phyloP scores from a whole-genome alignment of 164 flowering plant genomes.

The Pachysandra terminalis region DNA sequence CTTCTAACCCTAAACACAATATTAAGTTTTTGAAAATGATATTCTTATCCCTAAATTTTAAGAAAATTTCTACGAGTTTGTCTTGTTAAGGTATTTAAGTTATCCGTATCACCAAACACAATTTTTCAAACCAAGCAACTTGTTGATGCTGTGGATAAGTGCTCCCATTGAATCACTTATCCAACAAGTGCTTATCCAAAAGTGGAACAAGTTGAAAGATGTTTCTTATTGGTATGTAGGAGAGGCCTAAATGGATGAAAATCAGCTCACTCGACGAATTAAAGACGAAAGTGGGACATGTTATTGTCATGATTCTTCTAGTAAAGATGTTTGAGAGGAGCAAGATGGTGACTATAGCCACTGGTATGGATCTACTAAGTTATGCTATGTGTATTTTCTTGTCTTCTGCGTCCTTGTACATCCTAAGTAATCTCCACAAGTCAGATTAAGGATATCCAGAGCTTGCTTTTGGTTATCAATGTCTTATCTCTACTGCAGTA shows the following conservation, averaged over 20 bases:
- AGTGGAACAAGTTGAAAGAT: not conserved
- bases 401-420: slow-evolving; percentile 93
- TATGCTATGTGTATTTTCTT: slow-evolving; percentile 86
- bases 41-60: too few relatives aligned
- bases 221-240: slow-evolving; percentile 36
- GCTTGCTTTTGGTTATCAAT: not conserved
- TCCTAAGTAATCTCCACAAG: slow-evolving; percentile 82
- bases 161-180: too few relatives aligned
- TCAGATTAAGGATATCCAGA: slow-evolving; percentile 19
- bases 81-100: too few relatives aligned
- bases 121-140: too few relatives aligned
- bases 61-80: too few relatives aligned
- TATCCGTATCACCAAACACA: too few relatives aligned
- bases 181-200: too few relatives aligned
- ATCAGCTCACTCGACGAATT: slow-evolving; percentile 66
- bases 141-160: too few relatives aligned
- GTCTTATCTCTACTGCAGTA: too few relatives aligned
- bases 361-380: slow-evolving; percentile 77
- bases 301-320: slow-evolving; percentile 74
- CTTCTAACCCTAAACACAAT: too few relatives aligned
- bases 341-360: slow-evolving; percentile 66
- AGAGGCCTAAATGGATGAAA: slow-evolving; percentile 96
- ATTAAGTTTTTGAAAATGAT: too few relatives aligned
- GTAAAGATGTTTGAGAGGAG: slow-evolving; percentile 83
- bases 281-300: slow-evolving; percentile 82